Evolutionary conservation across 306 rosid species (phyloP), one percentile per base, ranked within the genome.

Genomic region (Vigna radiata): DNA sequence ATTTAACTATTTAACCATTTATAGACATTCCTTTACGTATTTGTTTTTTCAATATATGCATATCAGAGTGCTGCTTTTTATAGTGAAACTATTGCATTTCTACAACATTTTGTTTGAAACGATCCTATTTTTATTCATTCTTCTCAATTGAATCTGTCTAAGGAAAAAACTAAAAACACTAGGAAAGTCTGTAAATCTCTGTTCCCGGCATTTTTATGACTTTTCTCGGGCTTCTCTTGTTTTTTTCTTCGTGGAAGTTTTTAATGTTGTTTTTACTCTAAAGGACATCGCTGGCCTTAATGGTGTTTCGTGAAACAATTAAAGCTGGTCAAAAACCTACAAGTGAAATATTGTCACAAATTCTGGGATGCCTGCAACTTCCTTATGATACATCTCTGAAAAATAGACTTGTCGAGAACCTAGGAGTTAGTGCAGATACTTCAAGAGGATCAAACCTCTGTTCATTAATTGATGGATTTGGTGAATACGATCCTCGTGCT

Each of bases 401-500:
- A 86, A 65, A 62, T 63, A 88, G 87, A 77, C 92, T 95, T 61
- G 84, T 89, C 77, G 97, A 92, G 80, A 86, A 82, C 84, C 82
- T 90, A 60, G 96, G 91, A 86, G 85, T 95, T 48, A 79, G 67
- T 76, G 84, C 76, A 27, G 89, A 85, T 65, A 21, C 70, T 72
- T 86, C 96, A 58, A 78, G 79, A 81, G 68, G 60, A 63, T 85
- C 97, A 82, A 89, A 82, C 79, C 93, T 92, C 76, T 79, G 82
- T 82, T 90, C 99, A 66, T 80, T 95, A 84, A 72, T 95, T 69
- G 89, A 90, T 81, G 99, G 97, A 64, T 95, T 95, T 86, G 96
- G 97, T 73, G 96, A 90, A 90, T 92, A 89, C 69, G 99, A 95
- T 80, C 91, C 96, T 69, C 97, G 99, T 27, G 93, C 86, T 41